These are phyloP conservation scores for Truncatella angustata DNA, from an alignment of 2,329 filamentous ascomycete species.

Conservation along the genomic window DNA sequence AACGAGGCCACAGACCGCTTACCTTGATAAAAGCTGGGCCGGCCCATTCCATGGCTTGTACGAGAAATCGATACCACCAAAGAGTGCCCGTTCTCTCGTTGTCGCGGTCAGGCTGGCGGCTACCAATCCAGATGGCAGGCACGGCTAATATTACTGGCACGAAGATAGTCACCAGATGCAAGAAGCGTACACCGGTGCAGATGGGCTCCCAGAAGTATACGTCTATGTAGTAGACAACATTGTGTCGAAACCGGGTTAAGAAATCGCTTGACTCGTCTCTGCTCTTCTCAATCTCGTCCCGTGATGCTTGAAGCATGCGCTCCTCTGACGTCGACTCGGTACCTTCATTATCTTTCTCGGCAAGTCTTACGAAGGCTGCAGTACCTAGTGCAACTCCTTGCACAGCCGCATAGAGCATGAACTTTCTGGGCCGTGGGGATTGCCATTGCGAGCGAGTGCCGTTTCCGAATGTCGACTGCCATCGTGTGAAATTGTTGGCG, in stretches of 20 bases:
- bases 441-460: slow-evolving; percentile 8
- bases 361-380: slow-evolving; percentile 55
- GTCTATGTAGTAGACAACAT: slow-evolving; percentile 67
- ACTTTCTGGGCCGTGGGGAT: slow-evolving; percentile 21
- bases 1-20: no score
- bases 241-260: slow-evolving; percentile 55
- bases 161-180: slow-evolving; percentile 85
- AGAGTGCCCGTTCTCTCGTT: slow-evolving; percentile 78
- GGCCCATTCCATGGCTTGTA: slow-evolving; percentile 11
- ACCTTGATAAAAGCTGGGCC: slow-evolving; percentile 82
- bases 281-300: slow-evolving; percentile 71
- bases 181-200: slow-evolving; percentile 81
- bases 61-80: slow-evolving; percentile 75
- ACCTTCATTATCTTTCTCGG: slow-evolving; percentile 49
- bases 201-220: slow-evolving; percentile 78
- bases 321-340: slow-evolving; percentile 68
- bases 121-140: slow-evolving; percentile 78
- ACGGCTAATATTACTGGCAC: slow-evolving; percentile 82
- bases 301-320: slow-evolving; percentile 82
- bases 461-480: slow-evolving; percentile 19
- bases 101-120: slow-evolving; percentile 59
- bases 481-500: slow-evolving; percentile 9
- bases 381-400: slow-evolving; percentile 49
- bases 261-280: slow-evolving; percentile 62
- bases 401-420: slow-evolving; percentile 36